Conservation (phyloP, 257 asterid genomes). For the Thymus mandschuricus region DNA sequence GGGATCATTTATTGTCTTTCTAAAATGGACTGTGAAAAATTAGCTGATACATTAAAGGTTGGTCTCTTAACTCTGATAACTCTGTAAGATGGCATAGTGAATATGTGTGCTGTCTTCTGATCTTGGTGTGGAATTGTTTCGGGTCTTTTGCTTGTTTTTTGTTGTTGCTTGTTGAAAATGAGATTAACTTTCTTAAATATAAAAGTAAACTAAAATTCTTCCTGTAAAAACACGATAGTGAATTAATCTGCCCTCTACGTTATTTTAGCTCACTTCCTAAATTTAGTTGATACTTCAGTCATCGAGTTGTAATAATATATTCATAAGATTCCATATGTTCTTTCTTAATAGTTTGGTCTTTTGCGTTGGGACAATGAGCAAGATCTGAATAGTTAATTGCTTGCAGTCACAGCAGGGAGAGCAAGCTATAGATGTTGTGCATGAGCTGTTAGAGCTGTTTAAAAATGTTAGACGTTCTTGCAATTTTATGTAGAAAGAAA, state of each 20-base stretch:
- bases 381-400: background rate
- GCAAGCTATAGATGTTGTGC: too few species aligned
- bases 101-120: conserved; percentile 12
- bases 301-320: background rate
- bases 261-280: conserved; percentile 16
- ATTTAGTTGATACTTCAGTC: background rate
- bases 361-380: background rate
- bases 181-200: background rate
- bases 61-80: conserved; percentile 29
- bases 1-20: conserved; percentile 97
- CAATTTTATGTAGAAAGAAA: background rate
- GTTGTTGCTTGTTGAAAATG: conserved; percentile 13
- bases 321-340: background rate
- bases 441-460: too few species aligned
- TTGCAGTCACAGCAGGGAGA: too few species aligned
- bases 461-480: too few species aligned
- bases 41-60: conserved; percentile 89
- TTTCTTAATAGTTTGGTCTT: background rate
- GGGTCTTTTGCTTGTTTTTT: background rate
- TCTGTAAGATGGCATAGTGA: conserved; percentile 27
- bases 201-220: conserved; percentile 10
- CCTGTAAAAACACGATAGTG: background rate
- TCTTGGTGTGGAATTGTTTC: conserved; percentile 12
- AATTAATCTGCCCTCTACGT: conserved; percentile 14
- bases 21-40: conserved; percentile 95